Base-by-base conservation (phyloP, 257 asterid genomes). In the Scutellaria barbata region DNA sequence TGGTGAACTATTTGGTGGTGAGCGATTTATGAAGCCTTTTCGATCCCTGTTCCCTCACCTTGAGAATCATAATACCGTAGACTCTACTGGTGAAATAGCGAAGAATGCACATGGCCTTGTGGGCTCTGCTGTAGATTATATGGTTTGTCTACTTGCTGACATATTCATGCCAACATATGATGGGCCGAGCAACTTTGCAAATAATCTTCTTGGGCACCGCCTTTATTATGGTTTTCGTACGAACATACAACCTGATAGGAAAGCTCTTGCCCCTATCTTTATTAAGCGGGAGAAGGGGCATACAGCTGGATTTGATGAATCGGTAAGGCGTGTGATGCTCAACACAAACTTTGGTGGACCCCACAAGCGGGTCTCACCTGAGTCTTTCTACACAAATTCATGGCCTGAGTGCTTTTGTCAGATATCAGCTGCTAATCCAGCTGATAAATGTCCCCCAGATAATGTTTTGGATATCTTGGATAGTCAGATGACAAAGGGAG, bases 331-430 rank as follows among this genome's bases (percentile, higher is more conserved):
- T 25, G 95, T 67, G 56, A 92, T 94, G 98, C 83, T 58, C 40
- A 83, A 76, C 46, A 80, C 98, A n/a, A 88, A 82, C 83, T 92
- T 95, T 33, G 99, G 99, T 12, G 95, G 96, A 39, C 98, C 98
- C 18, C 97, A 88, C 81, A 84, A 84, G 71, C 86, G 98, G 63
- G 75, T 95, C 14, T 46, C 91, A 35, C 99, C 98, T 0, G 99
- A 92, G 71, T 92, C 99, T 0, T 89, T 95, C 77, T 92, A 92
- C 52, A 89, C 96, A 20, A 95, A 95, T 74, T 86, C 97, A 8
- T 92, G 99, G 99, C 98, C 99, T 0, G 98, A 95, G 76, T 95
- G 99, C 81, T 95, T 95, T 79, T 95, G 99, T 79, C 95, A 88
- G 79, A 71, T 77, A 14, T 66, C 90, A 10, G 82, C 97, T 33